Percentiles rank a stretch among this genome's conserved stretches.
Conservation (phyloP, 2,329 filamentous ascomycete genomes). For the Sarocladium strictum region DNA sequence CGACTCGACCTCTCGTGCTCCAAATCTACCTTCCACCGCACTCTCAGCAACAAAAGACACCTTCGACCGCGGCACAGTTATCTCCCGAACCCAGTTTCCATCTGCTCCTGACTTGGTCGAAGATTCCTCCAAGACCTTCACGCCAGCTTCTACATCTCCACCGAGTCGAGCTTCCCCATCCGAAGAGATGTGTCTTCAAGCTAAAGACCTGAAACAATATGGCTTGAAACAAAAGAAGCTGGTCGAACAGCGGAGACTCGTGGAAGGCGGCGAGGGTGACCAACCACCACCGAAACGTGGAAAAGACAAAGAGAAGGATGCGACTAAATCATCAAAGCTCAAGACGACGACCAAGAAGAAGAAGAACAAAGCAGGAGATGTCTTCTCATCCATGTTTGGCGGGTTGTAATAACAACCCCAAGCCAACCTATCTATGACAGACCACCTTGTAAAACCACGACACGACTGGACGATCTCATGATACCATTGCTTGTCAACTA, state of each 20-base stretch:
- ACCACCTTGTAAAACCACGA: too few species aligned
- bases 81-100: not conserved
- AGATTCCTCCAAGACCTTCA: conserved; percentile 29
- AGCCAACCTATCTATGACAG: too few species aligned
- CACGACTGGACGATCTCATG: too few species aligned
- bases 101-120: not conserved
- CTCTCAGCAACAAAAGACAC: too few species aligned
- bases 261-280: not conserved
- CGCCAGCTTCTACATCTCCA: not conserved
- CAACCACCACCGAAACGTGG: not conserved
- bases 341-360: conserved; percentile 48
- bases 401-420: conserved; percentile 31
- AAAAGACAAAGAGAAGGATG: conserved; percentile 5
- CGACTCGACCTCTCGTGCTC: conserved; percentile 24
- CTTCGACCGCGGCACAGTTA: conserved; percentile 23
- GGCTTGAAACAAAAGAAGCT: too few species aligned
- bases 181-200: too few species aligned
- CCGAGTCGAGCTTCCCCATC: too few species aligned
- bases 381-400: conserved; percentile 68
- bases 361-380: conserved; percentile 53
- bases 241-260: too few species aligned
- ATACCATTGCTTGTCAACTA: too few species aligned
- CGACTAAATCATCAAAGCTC: conserved; percentile 16
- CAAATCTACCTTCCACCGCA: too few species aligned
- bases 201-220: too few species aligned